Evolutionary conservation across 352 stramenopile species (phyloP).

Genomic region (Aphanomyces cochlioides): DNA sequence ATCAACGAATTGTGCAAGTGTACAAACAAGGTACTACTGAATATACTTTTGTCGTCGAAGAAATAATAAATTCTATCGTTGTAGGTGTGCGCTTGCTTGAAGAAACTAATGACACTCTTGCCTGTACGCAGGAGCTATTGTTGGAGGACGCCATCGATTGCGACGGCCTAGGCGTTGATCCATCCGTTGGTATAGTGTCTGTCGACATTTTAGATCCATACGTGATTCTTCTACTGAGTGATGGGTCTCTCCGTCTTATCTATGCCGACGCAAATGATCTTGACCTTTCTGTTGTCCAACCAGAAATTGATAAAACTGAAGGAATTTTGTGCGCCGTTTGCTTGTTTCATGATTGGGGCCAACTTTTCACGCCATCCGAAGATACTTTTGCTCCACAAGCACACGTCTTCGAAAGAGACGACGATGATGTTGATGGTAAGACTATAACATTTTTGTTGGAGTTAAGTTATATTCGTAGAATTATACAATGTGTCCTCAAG

Average conservation of each 20-base stretch:
- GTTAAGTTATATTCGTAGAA: neutral
- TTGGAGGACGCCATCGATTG: conserved; percentile 75
- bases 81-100: conserved; percentile 22
- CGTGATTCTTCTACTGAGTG: conserved; percentile 73
- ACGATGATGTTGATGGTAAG: conserved; percentile 13
- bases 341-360: conserved; percentile 80
- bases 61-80: neutral
- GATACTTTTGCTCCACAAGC: neutral
- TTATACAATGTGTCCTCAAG: neutral
- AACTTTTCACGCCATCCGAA: conserved; percentile 48
- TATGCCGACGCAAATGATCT: conserved; percentile 80
- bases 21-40: conserved; percentile 68
- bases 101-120: conserved; percentile 33
- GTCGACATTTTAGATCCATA: conserved; percentile 82
- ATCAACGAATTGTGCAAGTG: conserved; percentile 81
- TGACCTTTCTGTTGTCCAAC: conserved; percentile 75
- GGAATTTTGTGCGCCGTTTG: conserved; percentile 62
- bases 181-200: conserved; percentile 69
- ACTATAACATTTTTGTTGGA: neutral
- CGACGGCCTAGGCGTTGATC: conserved; percentile 81
- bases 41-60: neutral
- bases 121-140: conserved; percentile 81
- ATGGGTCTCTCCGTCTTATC: conserved; percentile 72
- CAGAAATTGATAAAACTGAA: conserved; percentile 51
- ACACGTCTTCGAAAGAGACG: neutral